Conservation (phyloP, 495 filamentous ascomycete genomes). For the Tuber microsphaerosporum region DNA sequence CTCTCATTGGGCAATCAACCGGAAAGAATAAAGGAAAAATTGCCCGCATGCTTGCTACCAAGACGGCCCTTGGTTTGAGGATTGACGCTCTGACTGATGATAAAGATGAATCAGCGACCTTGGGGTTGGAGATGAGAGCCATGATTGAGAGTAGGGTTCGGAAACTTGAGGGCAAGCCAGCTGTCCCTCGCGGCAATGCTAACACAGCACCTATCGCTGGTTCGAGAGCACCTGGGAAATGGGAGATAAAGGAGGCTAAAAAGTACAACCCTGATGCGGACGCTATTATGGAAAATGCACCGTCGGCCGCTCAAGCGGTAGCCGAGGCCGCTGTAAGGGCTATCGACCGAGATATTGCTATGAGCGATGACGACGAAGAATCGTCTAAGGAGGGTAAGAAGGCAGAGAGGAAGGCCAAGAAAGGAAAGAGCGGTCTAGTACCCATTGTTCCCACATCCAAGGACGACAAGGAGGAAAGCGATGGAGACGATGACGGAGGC, state of each 20-base stretch:
- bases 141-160: conserved; percentile 82
- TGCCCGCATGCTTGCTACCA: conserved; percentile 87
- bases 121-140: conserved; percentile 65
- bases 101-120: conserved; percentile 74
- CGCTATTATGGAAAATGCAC: conserved; percentile 66
- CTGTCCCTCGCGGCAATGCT: conserved; percentile 64
- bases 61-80: conserved; percentile 84
- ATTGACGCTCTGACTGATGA: conserved; percentile 84
- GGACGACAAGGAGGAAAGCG: conserved; percentile 47
- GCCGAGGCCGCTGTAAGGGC: conserved; percentile 47
- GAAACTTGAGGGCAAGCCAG: conserved; percentile 82
- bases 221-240: conserved; percentile 59
- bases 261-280: conserved; percentile 96
- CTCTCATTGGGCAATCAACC: conserved; percentile 88
- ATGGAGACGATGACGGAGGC: conserved; percentile 36
- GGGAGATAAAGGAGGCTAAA: conserved; percentile 84
- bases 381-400: conserved; percentile 41
- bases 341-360: conserved; percentile 51
- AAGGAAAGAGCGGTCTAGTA: conserved; percentile 18
- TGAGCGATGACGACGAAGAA: conserved; percentile 47
- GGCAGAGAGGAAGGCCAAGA: conserved; percentile 46
- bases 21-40: conserved; percentile 99
- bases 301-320: conserved; percentile 46
- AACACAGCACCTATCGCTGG: conserved; percentile 52
- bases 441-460: conserved; percentile 20